Percentiles rank a stretch among this genome's conserved stretches.
Conservation (phyloP, 1,284 basidiomycete genomes). For the Mrakiaceae sp. region DNA sequence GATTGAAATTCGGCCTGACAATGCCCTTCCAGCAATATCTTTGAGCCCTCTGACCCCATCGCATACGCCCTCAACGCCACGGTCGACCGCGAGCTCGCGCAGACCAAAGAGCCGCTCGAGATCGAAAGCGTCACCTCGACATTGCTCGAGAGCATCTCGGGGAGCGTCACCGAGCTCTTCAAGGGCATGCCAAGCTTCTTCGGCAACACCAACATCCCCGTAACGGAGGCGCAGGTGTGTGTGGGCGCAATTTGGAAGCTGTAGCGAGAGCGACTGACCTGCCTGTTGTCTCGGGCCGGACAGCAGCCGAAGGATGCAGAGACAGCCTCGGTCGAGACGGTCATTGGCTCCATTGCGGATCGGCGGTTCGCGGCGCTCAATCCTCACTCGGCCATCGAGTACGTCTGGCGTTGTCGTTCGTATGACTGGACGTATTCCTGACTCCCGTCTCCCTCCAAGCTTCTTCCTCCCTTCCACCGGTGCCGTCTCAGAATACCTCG, state of each 20-base stretch:
- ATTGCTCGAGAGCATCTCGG: slow-evolving; percentile 31
- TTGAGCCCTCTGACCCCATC: slow-evolving; percentile 42
- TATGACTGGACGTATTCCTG: not conserved
- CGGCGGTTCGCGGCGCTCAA: slow-evolving; percentile 35
- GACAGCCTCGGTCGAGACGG: slow-evolving; percentile 26
- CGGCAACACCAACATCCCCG: too few relatives aligned
- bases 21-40: slow-evolving; percentile 36
- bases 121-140: slow-evolving; percentile 38
- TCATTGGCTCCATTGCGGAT: slow-evolving; percentile 31
- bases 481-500: slow-evolving; percentile 18
- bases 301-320: slow-evolving; percentile 21
- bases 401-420: not conserved
- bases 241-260: not conserved
- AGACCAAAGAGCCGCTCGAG: slow-evolving; percentile 34
- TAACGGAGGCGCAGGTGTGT: too few relatives aligned
- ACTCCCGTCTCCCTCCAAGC: slow-evolving; percentile 9
- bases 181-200: slow-evolving; percentile 16
- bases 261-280: too few relatives aligned
- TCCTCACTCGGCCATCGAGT: slow-evolving; percentile 30
- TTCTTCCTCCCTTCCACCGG: slow-evolving; percentile 32
- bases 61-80: slow-evolving; percentile 26
- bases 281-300: not conserved
- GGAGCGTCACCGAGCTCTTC: slow-evolving; percentile 26
- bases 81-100: slow-evolving; percentile 31
- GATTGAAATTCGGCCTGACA: too few relatives aligned